phyloP scores from a whole-genome alignment of 2,329 filamentous ascomycete species.

The Aspergillus neotritici region DNA sequence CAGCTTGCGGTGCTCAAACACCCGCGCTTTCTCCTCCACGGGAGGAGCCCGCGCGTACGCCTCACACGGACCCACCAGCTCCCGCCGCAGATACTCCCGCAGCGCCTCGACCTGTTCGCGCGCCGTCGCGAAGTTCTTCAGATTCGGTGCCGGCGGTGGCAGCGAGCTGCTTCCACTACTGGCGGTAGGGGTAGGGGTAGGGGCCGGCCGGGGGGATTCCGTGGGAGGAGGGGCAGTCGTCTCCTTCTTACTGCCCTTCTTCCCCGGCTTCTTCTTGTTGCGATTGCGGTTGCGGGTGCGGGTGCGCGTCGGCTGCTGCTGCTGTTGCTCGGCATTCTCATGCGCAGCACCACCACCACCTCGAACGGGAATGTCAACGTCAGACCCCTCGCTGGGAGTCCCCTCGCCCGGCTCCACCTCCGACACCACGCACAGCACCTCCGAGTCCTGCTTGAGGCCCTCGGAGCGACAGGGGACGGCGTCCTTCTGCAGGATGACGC shows the following conservation, averaged over 20 bases:
- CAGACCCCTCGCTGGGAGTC: constrained; percentile 29
- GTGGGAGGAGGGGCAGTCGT: constrained; percentile 9
- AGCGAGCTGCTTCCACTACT: constrained; percentile 11
- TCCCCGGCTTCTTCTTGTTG: constrained; percentile 13
- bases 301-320: constrained; percentile 5
- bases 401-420: constrained; percentile 29
- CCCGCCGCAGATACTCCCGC: constrained; percentile 30
- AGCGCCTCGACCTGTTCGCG: constrained; percentile 37
- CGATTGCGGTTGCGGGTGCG: constrained; percentile 11
- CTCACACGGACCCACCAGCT: constrained; percentile 35
- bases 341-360: too few relatives aligned
- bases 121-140: constrained; percentile 27
- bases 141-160: constrained; percentile 31
- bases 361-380: too few relatives aligned
- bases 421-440: constrained; percentile 43
- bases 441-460: constrained; percentile 45
- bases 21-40: constrained; percentile 33
- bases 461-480: constrained; percentile 35
- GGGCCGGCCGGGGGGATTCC: constrained; percentile 16
- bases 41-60: constrained; percentile 38
- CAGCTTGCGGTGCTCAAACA: constrained; percentile 41
- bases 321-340: constrained; percentile 12
- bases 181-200: constrained; percentile 14
- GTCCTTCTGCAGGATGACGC: constrained; percentile 41
- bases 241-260: constrained; percentile 18